These are phyloP conservation scores for Psilocybe sp. DNA, from an alignment of 768 basidiomycete species.

Conservation along the genomic window DNA sequence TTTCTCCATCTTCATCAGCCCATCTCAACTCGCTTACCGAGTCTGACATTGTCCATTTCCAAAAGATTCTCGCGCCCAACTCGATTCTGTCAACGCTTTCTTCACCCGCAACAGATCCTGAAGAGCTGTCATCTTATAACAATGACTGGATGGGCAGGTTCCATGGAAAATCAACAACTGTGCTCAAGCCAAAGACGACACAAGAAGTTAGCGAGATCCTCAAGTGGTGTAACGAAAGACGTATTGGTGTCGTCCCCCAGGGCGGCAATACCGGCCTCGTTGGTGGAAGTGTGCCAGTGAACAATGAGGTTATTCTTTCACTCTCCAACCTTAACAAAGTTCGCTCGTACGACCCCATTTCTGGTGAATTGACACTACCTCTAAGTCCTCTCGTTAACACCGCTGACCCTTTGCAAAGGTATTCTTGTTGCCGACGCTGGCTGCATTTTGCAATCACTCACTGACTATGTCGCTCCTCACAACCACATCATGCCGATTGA, in stretches of 20 bases:
- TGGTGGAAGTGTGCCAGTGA: slow-evolving; percentile 87
- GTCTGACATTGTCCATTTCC: slow-evolving; percentile 65
- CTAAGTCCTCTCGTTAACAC: slow-evolving; percentile 8
- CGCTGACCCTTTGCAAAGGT: slow-evolving; percentile 41
- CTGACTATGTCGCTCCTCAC: slow-evolving; percentile 81
- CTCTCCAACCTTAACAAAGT: slow-evolving; percentile 80
- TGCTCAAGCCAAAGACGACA: slow-evolving; percentile 86
- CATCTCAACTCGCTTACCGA: slow-evolving; percentile 48
- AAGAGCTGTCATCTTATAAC: slow-evolving; percentile 80
- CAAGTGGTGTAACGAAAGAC: slow-evolving; percentile 77
- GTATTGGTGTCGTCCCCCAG: slow-evolving; percentile 92
- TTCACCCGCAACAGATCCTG: slow-evolving; percentile 39
- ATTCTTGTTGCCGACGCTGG: slow-evolving; percentile 93
- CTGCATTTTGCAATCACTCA: slow-evolving; percentile 85
- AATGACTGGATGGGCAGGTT: slow-evolving; percentile 97
- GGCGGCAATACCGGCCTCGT: slow-evolving; percentile 99
- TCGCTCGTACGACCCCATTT: slow-evolving; percentile 80
- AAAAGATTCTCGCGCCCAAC: slow-evolving; percentile 57
- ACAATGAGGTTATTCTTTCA: slow-evolving; percentile 85
- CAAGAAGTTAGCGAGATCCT: slow-evolving; percentile 87
- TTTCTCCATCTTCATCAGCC: slow-evolving; percentile 17
- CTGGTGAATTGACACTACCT: slow-evolving; percentile 47
- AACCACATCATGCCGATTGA: slow-evolving; percentile 97
- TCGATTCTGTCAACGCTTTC: slow-evolving; percentile 69
- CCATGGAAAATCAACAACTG: slow-evolving; percentile 76